Base-by-base conservation (phyloP, 345 rosid genomes). In the Arabis alpina region DNA sequence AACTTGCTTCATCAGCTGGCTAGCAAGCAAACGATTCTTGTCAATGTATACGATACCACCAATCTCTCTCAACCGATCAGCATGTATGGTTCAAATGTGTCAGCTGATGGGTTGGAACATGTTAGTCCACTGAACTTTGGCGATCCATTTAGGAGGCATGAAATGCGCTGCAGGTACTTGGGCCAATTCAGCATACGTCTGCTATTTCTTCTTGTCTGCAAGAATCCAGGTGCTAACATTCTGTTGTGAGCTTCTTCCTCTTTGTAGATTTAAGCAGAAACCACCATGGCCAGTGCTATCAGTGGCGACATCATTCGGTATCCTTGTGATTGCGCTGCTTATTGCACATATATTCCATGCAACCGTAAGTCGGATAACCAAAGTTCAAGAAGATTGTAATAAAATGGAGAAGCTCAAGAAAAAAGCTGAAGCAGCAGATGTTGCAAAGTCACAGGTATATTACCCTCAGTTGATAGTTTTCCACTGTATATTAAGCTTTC, bases 1-100 rank as follows among this genome's bases (percentile, higher is more conserved):
- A 93, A 91, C 84, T 79, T 93, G 72, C 96, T 93, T 74, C 97
- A 93, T 7, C 97, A 93, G 77, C 94, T 93, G 45, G 96, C 98
- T 8, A 93, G 97, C 86, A 85, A 93, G 79, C 97, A 93, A 80
- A 85, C 87, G 9, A 93, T 93, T 71, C 83, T 88, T 16, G 98
- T 93, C 68, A 89, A 91, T 83, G 98, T 91, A 48, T 87, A 86
- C 30, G 98, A 93, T 58, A 90, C 76, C 28, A 88, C 89, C 24
- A 86, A 88, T 72, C 64, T 14, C 23, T 88, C 97, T 53, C 61
- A 74, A 5, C 89, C 96, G 24, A 91, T 93, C 74, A 93, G 98
- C 85, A 93, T 93, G 98, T 93, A 88, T 57, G 98, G 96, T 68
- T 83, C 89, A 71, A 72, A 87, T 78, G 81, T 74, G 51, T 80